phyloP scores from a whole-genome alignment of 805 yeast genomes.

The Yarrowia sp. region DNA sequence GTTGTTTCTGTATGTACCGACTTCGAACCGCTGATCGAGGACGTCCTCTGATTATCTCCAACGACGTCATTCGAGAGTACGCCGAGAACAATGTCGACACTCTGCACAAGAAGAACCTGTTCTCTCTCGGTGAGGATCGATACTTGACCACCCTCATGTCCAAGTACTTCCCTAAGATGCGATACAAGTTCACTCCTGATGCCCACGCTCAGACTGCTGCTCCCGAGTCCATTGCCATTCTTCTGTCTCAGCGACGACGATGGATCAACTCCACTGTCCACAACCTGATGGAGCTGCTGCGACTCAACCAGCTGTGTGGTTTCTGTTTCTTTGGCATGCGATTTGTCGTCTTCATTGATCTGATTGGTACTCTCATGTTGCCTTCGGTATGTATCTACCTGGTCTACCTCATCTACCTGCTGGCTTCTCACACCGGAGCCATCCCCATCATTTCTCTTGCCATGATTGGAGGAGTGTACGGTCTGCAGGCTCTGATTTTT shows the following conservation, averaged over 20 bases:
- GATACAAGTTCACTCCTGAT: conserved; percentile 62
- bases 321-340: conserved; percentile 68
- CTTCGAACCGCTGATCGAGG: conserved; percentile 56
- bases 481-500: conserved; percentile 65
- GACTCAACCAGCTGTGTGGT: conserved; percentile 66
- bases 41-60: conserved; percentile 64
- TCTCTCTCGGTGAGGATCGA: conserved; percentile 68
- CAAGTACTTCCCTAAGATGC: conserved; percentile 62
- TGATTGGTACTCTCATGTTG: conserved; percentile 62
- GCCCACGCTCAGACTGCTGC: conserved; percentile 66
- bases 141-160: conserved; percentile 65
- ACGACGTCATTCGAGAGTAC: conserved; percentile 65
- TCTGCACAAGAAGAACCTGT: conserved; percentile 65
- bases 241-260: conserved; percentile 65
- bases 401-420: conserved; percentile 59
- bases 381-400: conserved; percentile 66
- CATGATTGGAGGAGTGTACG: conserved; percentile 63
- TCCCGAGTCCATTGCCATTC: conserved; percentile 59
- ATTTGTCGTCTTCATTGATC: conserved; percentile 63
- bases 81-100: conserved; percentile 64
- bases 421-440: conserved; percentile 60
- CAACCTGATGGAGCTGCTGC: conserved; percentile 63
- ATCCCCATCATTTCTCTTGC: conserved; percentile 60
- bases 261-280: conserved; percentile 74
- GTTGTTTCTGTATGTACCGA: conserved; percentile 68